phyloP scores from a whole-genome alignment of 768 basidiomycete species.

The Tricholoma hemisulphureum region DNA sequence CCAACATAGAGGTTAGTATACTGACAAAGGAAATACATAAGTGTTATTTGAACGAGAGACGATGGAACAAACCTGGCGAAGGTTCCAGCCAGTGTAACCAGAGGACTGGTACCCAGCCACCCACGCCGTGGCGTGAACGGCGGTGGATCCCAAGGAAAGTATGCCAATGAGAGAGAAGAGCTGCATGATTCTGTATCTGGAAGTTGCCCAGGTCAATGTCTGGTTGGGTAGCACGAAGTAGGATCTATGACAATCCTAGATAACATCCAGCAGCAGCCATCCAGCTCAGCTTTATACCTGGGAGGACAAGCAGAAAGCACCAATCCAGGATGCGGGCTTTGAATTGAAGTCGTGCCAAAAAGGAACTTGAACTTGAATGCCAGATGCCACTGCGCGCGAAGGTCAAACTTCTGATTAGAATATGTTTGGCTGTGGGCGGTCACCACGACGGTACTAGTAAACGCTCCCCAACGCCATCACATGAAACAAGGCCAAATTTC shows the following conservation, averaged over 20 bases:
- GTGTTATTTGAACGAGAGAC: not conserved
- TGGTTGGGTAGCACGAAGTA: not conserved
- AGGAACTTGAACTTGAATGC: too few species aligned
- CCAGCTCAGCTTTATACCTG: not conserved
- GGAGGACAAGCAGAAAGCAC: not conserved
- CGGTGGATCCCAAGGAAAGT: not conserved
- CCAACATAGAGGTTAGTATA: not conserved
- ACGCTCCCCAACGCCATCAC: too few species aligned
- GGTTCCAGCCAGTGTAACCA: not conserved
- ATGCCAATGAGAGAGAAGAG: constrained; percentile 1
- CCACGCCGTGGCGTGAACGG: not conserved
- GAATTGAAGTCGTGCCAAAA: too few species aligned
- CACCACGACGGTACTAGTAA: too few species aligned
- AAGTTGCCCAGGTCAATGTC: not conserved
- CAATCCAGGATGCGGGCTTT: not conserved
- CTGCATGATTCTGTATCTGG: not conserved
- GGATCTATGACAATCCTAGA: not conserved
- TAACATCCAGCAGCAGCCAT: not conserved
- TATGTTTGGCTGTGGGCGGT: too few species aligned
- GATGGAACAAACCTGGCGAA: not conserved
- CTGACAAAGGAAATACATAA: not conserved
- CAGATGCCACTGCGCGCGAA: too few species aligned
- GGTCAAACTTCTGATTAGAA: too few species aligned
- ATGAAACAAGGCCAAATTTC: too few species aligned
- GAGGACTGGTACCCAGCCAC: not conserved